Evolutionary conservation across 2,329 filamentous ascomycete genomes (phyloP).

Genomic region (Neocatenulostroma microsporum): DNA sequence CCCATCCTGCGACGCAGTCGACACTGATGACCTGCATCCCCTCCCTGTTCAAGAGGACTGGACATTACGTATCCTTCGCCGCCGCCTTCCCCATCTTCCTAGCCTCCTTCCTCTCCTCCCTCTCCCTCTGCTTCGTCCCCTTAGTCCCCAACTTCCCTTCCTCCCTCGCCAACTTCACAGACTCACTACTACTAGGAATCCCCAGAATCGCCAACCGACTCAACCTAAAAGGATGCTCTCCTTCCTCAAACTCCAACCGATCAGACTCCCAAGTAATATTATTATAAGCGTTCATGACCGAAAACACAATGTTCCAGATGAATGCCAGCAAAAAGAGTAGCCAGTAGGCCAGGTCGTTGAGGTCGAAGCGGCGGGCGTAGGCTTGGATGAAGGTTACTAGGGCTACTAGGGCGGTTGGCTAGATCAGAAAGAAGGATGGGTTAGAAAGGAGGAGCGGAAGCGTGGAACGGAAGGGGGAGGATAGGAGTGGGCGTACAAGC

Average conservation of each 20-base stretch:
- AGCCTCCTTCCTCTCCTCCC: no score
- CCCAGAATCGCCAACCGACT: slow-evolving; percentile 24
- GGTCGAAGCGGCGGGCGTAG: slow-evolving; percentile 21
- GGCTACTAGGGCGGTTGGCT: slow-evolving; percentile 26
- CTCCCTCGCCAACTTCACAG: no score
- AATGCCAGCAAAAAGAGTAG: slow-evolving; percentile 29
- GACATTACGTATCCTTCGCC: no score
- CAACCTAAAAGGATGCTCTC: slow-evolving; percentile 20
- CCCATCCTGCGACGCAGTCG: no score
- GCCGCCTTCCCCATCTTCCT: no score
- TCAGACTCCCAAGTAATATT: slow-evolving; percentile 29
- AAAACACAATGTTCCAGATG: slow-evolving; percentile 29
- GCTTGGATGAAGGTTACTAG: slow-evolving; percentile 27
- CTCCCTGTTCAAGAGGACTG: no score
- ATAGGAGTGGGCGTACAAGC: slow-evolving; percentile 18
- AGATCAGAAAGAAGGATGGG: slow-evolving; percentile 6
- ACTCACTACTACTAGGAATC: slow-evolving; percentile 18
- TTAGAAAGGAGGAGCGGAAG: no score
- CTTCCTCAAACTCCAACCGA: slow-evolving; percentile 25
- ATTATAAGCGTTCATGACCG: slow-evolving; percentile 32
- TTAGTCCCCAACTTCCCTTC: no score
- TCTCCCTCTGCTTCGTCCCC: no score
- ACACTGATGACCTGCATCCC: no score
- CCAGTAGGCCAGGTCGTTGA: slow-evolving; percentile 26
- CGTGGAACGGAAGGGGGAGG: background rate